Conservation (phyloP, 2,329 filamentous ascomycete species). For the Colletotrichum sp. region DNA sequence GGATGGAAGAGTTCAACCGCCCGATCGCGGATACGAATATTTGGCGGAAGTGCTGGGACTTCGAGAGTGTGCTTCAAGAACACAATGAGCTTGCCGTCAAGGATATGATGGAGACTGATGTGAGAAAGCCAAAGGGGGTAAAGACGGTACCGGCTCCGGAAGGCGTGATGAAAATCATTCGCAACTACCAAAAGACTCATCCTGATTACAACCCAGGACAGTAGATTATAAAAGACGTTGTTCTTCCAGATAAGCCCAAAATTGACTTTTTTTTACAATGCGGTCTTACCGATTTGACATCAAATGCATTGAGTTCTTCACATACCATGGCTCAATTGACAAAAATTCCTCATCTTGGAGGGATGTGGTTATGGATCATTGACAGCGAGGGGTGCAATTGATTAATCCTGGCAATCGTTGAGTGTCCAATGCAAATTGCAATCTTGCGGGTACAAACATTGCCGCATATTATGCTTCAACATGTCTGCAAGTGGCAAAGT, state of each 20-base stretch:
- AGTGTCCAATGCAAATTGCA: neutral
- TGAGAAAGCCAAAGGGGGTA: neutral
- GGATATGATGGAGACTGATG: neutral
- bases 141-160: neutral
- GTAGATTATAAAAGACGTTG: neutral
- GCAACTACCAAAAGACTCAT: conserved; percentile 1
- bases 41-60: conserved; percentile 4
- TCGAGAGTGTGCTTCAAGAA: neutral
- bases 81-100: neutral
- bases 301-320: neutral
- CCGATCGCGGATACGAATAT: neutral
- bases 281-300: neutral
- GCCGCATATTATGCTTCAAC: neutral
- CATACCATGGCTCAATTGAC: no score
- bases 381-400: no score
- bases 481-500: neutral
- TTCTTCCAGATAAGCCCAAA: neutral
- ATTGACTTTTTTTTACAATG: neutral
- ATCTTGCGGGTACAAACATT: neutral
- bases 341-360: no score
- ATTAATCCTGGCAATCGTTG: no score
- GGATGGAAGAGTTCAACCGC: neutral
- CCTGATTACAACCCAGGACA: conserved; percentile 1
- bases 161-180: neutral
- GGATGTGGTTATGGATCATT: no score